Evolutionary conservation across 2,329 filamentous ascomycete genomes (phyloP).

Genomic region (Chrysoporthe cubensis): DNA sequence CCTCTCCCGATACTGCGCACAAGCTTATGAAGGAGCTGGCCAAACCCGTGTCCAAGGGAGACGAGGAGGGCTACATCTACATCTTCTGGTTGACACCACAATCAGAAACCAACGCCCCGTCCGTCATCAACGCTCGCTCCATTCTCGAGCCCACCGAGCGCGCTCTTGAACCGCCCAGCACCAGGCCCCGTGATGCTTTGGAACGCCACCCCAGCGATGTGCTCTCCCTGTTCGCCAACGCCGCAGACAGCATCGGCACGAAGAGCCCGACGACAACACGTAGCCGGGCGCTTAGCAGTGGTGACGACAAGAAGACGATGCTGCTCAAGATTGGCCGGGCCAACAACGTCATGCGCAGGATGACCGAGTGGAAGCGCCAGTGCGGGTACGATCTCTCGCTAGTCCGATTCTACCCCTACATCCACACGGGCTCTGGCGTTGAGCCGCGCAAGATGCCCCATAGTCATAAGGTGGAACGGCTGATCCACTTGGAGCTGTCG

Average conservation of each 20-base stretch:
- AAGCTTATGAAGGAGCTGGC: conserved; percentile 75
- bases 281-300: conserved; percentile 29
- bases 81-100: conserved; percentile 94
- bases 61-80: conserved; percentile 93
- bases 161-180: conserved; percentile 48
- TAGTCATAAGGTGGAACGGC: conserved; percentile 82
- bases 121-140: conserved; percentile 62
- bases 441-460: conserved; percentile 76
- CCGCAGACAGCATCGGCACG: conserved; percentile 32
- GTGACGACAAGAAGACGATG: conserved; percentile 59
- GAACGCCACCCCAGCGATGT: conserved; percentile 59
- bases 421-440: conserved; percentile 48
- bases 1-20: conserved; percentile 71
- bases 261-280: conserved; percentile 29
- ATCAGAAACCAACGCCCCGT: conserved; percentile 55
- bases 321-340: conserved; percentile 70
- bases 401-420: conserved; percentile 89
- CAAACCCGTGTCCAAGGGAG: conserved; percentile 72
- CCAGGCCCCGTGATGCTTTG: conserved; percentile 37
- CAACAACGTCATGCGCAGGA: conserved; percentile 83
- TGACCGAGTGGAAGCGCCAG: conserved; percentile 93
- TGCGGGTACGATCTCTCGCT: conserved; percentile 89
- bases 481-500: conserved; percentile 89
- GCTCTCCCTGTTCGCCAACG: conserved; percentile 53
- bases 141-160: conserved; percentile 54